A percentile compares a stretch with the other conserved stretches of the same genome.
phyloP scores from a whole-genome alignment of 2,329 filamentous ascomycete genomes.

The Sordariomycetes sp. region DNA sequence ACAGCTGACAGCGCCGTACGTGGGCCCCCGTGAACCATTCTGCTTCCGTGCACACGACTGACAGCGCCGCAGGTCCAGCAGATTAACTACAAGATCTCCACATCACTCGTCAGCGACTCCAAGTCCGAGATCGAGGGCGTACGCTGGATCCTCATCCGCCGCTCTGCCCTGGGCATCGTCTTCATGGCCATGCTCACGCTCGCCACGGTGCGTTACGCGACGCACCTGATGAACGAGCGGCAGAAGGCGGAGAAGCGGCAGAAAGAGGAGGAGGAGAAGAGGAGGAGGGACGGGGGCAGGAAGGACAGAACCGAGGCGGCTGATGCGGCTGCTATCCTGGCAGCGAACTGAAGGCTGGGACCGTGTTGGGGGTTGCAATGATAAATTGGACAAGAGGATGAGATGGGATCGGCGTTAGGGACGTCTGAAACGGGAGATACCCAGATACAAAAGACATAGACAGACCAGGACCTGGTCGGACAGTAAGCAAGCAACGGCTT shows the following conservation, averaged over 20 bases:
- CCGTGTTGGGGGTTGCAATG: background rate
- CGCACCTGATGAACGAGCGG: constrained; percentile 42
- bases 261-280: constrained; percentile 31
- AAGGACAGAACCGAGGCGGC: constrained; percentile 35
- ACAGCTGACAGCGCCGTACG: constrained; percentile 69
- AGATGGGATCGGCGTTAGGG: too few relatives aligned
- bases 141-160: constrained; percentile 70
- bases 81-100: constrained; percentile 93
- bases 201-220: constrained; percentile 49
- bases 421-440: too few relatives aligned
- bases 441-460: too few relatives aligned
- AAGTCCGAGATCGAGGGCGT: constrained; percentile 88
- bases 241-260: constrained; percentile 34
- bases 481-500: too few relatives aligned
- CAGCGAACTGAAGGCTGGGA: constrained; percentile 37
- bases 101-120: constrained; percentile 78
- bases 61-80: constrained; percentile 62
- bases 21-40: constrained; percentile 7
- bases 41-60: constrained; percentile 5
- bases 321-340: constrained; percentile 47
- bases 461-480: too few relatives aligned
- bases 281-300: constrained; percentile 32
- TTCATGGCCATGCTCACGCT: constrained; percentile 57
- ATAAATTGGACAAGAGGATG: too few relatives aligned
- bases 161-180: constrained; percentile 54